Base-by-base conservation (phyloP, 2,329 filamentous ascomycete genomes). In the Sclerotinia spermophila region DNA sequence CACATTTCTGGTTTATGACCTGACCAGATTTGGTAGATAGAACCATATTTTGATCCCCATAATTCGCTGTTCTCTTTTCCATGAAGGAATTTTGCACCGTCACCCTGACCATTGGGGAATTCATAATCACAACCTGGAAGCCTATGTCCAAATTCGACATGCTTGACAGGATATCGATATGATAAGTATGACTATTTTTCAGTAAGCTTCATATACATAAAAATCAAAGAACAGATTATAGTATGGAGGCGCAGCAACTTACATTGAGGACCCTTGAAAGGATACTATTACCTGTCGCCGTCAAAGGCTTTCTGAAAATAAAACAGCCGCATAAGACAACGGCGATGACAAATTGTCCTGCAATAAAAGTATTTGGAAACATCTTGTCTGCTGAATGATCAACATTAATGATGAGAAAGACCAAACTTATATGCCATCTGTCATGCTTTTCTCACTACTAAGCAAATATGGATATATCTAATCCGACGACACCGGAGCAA, bases 1-100 rank as follows among this genome's bases (percentile, higher is more conserved):
- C 73, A 82, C 82, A 84, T 77, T 74, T 84, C 82, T 1, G 77
- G 72, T 19, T 71, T 78, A 59, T 78, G 79, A 0, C 82, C 82
- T 24, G 76, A 73, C 81, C 81, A 82, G 21, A 82, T 76, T 3
- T 80, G 76, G 71, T 84, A 83, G 0, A 82, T 69, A 0, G 68
- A n/a, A 2, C 82, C 82, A 73, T 79, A 77, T 66, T 77, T 48
- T 7, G 58, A 56, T 15, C 71, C 74, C 82, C 82, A 84, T 27
- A 66, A 56, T 11, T 44, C 60, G 33, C 77, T 79, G 51, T 81
- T 81, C 8, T 76, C 70, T 13, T 72, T 72, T 1, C 82, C 82
- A 13, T 79, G 59, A 0, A 83, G 71, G 68, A 83, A 84, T 72
- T 84, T 84, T 17, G 70, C 81, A 3, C 76, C 71, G 69, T 82